These are phyloP conservation scores for Letharia lupina DNA, from an alignment of 495 filamentous ascomycete species.

Conservation along the genomic window DNA sequence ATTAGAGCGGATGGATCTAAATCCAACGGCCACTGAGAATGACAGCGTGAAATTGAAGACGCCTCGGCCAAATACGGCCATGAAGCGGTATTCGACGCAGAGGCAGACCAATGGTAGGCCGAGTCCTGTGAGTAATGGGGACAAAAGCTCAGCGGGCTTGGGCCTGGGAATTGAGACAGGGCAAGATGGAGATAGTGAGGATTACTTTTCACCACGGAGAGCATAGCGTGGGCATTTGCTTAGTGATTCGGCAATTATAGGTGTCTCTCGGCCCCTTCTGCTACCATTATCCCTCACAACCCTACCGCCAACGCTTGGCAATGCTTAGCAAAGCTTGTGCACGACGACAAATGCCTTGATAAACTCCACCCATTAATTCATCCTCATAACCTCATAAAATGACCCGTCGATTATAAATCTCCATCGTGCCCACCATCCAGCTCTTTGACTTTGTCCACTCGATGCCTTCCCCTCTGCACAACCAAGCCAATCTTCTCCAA, in stretches of 20 bases:
- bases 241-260: background rate
- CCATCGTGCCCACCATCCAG: background rate
- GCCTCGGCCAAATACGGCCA: slow-evolving; percentile 3
- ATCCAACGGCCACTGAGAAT: background rate
- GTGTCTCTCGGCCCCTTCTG: background rate
- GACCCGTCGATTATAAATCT: background rate
- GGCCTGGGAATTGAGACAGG: slow-evolving; percentile 1
- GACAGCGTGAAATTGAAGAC: slow-evolving; percentile 13
- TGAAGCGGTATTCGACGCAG: background rate
- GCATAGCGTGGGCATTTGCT: background rate
- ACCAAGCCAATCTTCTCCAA: background rate
- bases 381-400: background rate
- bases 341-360: background rate
- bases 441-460: background rate
- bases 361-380: background rate
- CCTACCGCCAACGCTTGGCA: background rate
- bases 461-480: background rate
- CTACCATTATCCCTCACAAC: background rate
- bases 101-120: background rate
- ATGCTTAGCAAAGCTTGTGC: slow-evolving; percentile 3
- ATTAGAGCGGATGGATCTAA: slow-evolving; percentile 56
- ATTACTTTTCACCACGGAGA: slow-evolving; percentile 13
- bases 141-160: background rate
- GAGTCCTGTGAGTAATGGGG: background rate
- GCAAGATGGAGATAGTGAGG: background rate